Percentiles rank a stretch among this genome's conserved stretches.
Conservation (phyloP, 257 asterid genomes). For the Fraxinus pennsylvanica region DNA sequence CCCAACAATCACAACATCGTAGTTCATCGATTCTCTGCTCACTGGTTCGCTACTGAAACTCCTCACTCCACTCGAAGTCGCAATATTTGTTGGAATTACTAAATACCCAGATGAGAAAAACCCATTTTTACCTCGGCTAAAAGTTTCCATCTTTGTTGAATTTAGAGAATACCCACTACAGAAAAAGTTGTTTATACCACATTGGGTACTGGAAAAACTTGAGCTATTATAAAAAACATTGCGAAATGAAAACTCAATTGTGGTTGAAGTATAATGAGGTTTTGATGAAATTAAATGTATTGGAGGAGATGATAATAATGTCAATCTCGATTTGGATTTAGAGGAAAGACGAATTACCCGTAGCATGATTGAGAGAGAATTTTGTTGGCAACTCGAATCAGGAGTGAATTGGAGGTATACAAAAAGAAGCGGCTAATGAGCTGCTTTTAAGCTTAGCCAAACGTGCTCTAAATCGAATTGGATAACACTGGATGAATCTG, state of each 20-base stretch:
- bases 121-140: constrained; percentile 27
- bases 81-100: constrained; percentile 20
- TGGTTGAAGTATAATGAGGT: not conserved
- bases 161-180: constrained; percentile 30
- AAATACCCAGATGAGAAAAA: constrained; percentile 30
- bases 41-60: constrained; percentile 49
- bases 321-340: not conserved
- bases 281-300: not conserved
- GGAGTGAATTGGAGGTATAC: not conserved
- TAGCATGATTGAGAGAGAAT: not conserved
- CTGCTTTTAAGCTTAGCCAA: not conserved
- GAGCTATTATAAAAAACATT: constrained; percentile 5
- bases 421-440: not conserved
- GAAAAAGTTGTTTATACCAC: not conserved
- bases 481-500: not conserved
- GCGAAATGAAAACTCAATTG: constrained; percentile 10
- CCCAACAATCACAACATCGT: constrained; percentile 94
- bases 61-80: constrained; percentile 35
- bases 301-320: not conserved
- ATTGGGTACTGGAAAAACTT: constrained; percentile 10
- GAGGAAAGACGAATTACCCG: not conserved
- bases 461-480: not conserved
- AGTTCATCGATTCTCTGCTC: constrained; percentile 66
- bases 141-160: constrained; percentile 29
- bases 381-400: not conserved